Base-by-base conservation (phyloP, 2,329 filamentous ascomycete species). In the Magnaporthiopsis rhizophila region DNA sequence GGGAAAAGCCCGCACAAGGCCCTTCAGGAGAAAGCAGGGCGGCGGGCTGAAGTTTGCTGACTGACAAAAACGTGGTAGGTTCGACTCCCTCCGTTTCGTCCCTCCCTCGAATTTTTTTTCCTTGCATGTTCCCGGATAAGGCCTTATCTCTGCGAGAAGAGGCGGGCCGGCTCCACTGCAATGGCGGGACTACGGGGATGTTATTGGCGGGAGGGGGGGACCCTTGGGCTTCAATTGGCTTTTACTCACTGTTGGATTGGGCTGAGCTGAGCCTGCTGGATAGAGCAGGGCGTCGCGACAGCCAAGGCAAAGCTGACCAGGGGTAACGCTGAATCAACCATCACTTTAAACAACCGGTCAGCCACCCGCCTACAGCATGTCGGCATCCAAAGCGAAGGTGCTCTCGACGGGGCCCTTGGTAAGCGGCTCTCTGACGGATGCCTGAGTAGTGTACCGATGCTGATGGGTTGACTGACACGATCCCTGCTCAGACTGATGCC, bases 1-100 rank as follows among this genome's bases (percentile, higher is more conserved):
- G 28, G 4, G n/a, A 56, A 60, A 53, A 15, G n/a, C 28, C 24
- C 45, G n/a, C 18, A 53, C 45, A 53, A 53, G 6, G 45, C 45
- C 45, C 45, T 38, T 36, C 60, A 38, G 36, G 36, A 62, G 60
- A 62, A 62, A 62, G 34, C 45, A 53, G 45, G 36, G 26, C 38
- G 38, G 60, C 60, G 60, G 57, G 61, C 61, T 56, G 61, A 62
- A 62, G 34, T 62, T 56, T 62, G 61, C 61, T 62, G 61, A 62
- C 61, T 5, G 36, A 45, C 26, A 61, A 67, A 50, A 53, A 53
- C 45, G 18, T 53, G 45, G 38, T 53, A 21, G 45, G 45, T 53
- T 53, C 24, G 9, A 61, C 34, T 56, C 57, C 66, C 65, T 26
- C 45, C 30, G 13, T 18, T 38, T 7, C n/a, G 26, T 32, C 28